These are phyloP conservation scores for Chytriomyces sp. DNA, from an alignment of 192 early-diverging fungal genomes.

Conservation along the genomic window DNA sequence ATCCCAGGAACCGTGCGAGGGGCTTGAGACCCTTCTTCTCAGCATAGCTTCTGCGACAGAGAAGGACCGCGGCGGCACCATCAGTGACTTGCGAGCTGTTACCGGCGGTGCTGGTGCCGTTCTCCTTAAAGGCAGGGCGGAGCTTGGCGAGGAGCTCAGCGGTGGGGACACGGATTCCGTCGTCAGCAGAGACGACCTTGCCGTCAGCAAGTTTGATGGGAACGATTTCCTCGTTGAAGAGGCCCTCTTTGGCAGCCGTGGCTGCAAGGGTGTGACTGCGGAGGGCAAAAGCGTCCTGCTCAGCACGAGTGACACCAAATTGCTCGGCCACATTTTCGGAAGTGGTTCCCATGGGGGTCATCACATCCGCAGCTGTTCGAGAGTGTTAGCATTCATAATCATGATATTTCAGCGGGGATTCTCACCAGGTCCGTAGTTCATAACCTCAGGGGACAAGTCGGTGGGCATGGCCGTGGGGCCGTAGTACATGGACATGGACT, in stretches of 20 bases:
- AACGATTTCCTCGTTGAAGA: constrained; percentile 90
- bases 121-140: constrained; percentile 82
- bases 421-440: constrained; percentile 68
- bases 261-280: constrained; percentile 83
- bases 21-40: constrained; percentile 82
- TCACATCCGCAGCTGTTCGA: not conserved
- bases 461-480: constrained; percentile 78
- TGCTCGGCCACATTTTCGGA: constrained; percentile 96
- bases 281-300: constrained; percentile 91
- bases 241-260: constrained; percentile 85
- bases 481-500: constrained; percentile 92
- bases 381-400: too few relatives aligned
- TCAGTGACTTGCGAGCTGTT: constrained; percentile 98
- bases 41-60: constrained; percentile 93
- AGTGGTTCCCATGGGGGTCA: constrained; percentile 73
- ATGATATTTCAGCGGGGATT: too few relatives aligned
- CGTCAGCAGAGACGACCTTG: constrained; percentile 82
- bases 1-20: constrained; percentile 84
- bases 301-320: constrained; percentile 78
- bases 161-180: constrained; percentile 88
- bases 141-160: constrained; percentile 81
- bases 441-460: constrained; percentile 74
- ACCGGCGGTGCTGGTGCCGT: constrained; percentile 89
- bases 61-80: constrained; percentile 88
- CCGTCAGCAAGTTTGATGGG: constrained; percentile 83